phyloP scores from a whole-genome alignment of 495 filamentous ascomycete genomes.

The Aspergillus sparsus region DNA sequence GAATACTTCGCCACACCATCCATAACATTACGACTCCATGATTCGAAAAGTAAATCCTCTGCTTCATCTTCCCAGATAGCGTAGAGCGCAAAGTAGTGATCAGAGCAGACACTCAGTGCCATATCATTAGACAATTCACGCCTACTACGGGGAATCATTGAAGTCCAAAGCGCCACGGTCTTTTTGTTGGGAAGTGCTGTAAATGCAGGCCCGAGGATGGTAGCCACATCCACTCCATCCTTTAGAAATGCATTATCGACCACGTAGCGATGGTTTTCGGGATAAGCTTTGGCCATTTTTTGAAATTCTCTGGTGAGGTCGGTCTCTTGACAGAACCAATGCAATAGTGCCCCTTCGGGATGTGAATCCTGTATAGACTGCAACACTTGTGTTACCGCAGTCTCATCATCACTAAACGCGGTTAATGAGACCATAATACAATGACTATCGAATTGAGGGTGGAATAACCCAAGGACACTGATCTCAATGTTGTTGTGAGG shows the following conservation, averaged over 20 bases:
- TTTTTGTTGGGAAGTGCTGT: conserved; percentile 36
- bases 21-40: conserved; percentile 40
- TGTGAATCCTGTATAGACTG: neutral
- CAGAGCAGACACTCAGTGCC: conserved; percentile 46
- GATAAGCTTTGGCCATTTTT: conserved; percentile 26
- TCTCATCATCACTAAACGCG: neutral
- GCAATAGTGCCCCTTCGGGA: neutral
- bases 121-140: conserved; percentile 35
- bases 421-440: neutral
- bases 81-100: conserved; percentile 52
- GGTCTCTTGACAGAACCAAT: neutral
- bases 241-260: conserved; percentile 47
- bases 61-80: conserved; percentile 43
- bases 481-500: neutral
- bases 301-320: neutral
- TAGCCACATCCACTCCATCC: conserved; percentile 36
- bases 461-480: neutral
- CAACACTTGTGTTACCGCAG: neutral
- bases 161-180: conserved; percentile 41
- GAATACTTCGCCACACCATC: conserved; percentile 27
- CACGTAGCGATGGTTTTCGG: conserved; percentile 34
- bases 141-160: conserved; percentile 40
- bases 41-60: conserved; percentile 36
- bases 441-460: neutral
- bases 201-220: conserved; percentile 37